A percentile compares a stretch with the other conserved stretches of the same genome.
These are phyloP conservation scores for Aureobasidium sp. DNA, from an alignment of 2,329 filamentous ascomycete species.

Conservation along the genomic window DNA sequence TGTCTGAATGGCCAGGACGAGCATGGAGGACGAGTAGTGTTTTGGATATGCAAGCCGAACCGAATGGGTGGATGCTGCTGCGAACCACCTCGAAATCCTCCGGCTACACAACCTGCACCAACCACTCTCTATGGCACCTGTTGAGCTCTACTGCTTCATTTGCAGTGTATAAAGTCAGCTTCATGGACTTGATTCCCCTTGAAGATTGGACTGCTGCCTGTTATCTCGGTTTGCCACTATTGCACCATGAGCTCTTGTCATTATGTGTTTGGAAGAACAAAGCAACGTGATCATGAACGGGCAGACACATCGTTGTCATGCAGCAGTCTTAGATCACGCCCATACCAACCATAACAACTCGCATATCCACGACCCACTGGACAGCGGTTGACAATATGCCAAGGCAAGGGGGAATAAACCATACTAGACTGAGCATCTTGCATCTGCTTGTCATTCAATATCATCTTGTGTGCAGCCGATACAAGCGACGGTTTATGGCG, in stretches of 20 bases:
- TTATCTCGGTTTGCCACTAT: background rate
- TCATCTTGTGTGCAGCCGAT: background rate
- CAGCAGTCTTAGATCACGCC: background rate
- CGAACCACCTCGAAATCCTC: conserved; percentile 13
- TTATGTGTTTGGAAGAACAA: background rate
- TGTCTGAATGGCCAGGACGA: conserved; percentile 19
- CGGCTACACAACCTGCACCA: conserved; percentile 12
- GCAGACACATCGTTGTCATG: background rate
- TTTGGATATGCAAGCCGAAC: conserved; percentile 25
- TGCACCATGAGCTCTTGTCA: background rate
- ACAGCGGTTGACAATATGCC: background rate
- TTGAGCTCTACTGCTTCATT: background rate
- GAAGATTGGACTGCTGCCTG: background rate
- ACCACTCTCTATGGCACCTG: background rate
- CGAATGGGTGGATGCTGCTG: conserved; percentile 15
- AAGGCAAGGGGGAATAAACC: background rate
- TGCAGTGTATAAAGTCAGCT: background rate
- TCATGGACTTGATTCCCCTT: background rate
- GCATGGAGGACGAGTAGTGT: conserved; percentile 19
- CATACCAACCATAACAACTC: background rate
- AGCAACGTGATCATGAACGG: background rate
- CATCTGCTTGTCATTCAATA: conserved; percentile 8
- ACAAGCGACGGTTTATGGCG: background rate
- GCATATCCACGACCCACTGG: background rate
- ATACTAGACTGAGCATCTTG: conserved; percentile 1